Base-by-base conservation (phyloP, 1,284 basidiomycete genomes). In the Naganishia cerealis region DNA sequence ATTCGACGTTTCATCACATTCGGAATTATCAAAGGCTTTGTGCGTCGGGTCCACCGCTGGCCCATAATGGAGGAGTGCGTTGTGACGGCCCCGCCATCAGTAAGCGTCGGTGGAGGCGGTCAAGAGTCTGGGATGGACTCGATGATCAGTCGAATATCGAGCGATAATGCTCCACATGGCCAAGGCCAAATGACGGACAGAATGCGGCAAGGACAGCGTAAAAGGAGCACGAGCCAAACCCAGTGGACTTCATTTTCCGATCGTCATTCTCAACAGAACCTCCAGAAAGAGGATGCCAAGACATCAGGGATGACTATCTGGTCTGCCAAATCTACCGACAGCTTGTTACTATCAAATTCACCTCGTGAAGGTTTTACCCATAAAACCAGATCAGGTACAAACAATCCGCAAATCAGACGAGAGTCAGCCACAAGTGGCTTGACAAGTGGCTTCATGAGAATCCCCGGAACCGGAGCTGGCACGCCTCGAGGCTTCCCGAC, bases 1-100 rank as follows among this genome's bases (percentile, higher is more conserved):
- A 86, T 92, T 9, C 86, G 95, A 6, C 86, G 96, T 16, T 96
- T 99, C 78, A 89, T 94, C n/a, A 93, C 90, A 71, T 99, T 99
- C 76, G 96, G 95, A 15, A 90, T 97, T n/a, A 96, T 99, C 81
- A 99, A 99, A 82, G 94, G 94, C 0, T 99, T 98, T 76, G 83
- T 99, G 15, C 87, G 92, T 8, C 85, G 96, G 46, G 89, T 98
- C 0, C 92, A 97, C 77, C 87, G 94, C 18, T 99, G 91, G 85
- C 96, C 96, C 0, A 83, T 96, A 21, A 67, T 76, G 38, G 67
- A 79, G 1, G 77, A 79, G 36, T 67, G 36, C 53, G 48, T 70
- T 40, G 4, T 69, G 57, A 10, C 71, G 66, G 2, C 50, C 68
- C 40, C 55, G 56, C 16, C 63, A 67, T 53, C 61, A 0, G 50